Conservation (phyloP, 805 yeast genomes). For the Yueomyces sinensis region DNA sequence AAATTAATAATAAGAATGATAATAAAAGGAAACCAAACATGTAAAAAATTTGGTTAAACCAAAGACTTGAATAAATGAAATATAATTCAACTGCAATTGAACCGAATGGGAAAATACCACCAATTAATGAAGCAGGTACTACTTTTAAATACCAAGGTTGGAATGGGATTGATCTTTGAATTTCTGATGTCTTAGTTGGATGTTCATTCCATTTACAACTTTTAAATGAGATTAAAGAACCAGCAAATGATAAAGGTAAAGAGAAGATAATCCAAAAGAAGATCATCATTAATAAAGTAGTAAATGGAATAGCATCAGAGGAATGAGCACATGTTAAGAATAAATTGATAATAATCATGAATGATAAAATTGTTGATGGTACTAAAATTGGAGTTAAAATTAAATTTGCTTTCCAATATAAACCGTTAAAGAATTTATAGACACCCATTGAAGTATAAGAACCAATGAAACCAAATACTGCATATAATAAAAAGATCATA, state of each 20-base stretch:
- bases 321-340: slow-evolving; percentile 66
- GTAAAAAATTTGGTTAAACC: slow-evolving; percentile 90
- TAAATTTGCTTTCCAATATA: slow-evolving; percentile 80
- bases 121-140: slow-evolving; percentile 50
- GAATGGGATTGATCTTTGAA: slow-evolving; percentile 88
- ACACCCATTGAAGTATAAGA: slow-evolving; percentile 78
- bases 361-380: slow-evolving; percentile 61
- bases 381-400: slow-evolving; percentile 69
- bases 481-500: slow-evolving; percentile 73
- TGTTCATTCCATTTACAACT: slow-evolving; percentile 36
- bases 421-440: slow-evolving; percentile 86
- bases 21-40: slow-evolving; percentile 96
- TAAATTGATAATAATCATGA: slow-evolving; percentile 64
- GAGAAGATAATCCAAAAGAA: slow-evolving; percentile 77
- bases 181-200: slow-evolving; percentile 89
- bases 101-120: slow-evolving; percentile 91
- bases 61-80: slow-evolving; percentile 77
- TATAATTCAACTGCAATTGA: slow-evolving; percentile 91
- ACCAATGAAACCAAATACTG: slow-evolving; percentile 68
- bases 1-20: slow-evolving; percentile 69
- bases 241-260: slow-evolving; percentile 70
- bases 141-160: slow-evolving; percentile 78
- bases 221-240: slow-evolving; percentile 70
- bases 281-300: slow-evolving; percentile 73
- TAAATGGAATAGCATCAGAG: slow-evolving; percentile 90